Percentiles rank a stretch among this genome's conserved stretches.
Conservation (phyloP, 331 rosid genomes). For the Quercus lobata region DNA sequence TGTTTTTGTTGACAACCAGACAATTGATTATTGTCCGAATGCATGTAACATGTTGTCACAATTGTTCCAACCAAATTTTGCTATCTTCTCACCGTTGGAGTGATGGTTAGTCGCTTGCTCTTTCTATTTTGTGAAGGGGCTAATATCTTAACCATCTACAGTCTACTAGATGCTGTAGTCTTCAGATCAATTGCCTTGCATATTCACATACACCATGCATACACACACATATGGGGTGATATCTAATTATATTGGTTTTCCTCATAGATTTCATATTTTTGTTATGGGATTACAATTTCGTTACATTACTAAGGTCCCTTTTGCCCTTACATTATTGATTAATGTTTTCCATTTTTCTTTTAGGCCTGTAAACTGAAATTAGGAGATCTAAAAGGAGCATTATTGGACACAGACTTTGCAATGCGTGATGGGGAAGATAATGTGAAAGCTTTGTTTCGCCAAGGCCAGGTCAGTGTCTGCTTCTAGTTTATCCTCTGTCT, state of each 20-base stretch:
- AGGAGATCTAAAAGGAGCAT: constrained; percentile 83
- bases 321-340: background rate
- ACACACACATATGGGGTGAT: background rate
- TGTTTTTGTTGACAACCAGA: background rate
- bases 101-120: background rate
- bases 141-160: background rate
- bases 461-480: constrained; percentile 81
- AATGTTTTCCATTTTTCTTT: constrained; percentile 16
- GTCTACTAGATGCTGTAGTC: background rate
- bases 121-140: background rate
- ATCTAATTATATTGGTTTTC: background rate
- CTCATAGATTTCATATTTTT: background rate
- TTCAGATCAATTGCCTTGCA: background rate
- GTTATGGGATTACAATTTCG: background rate
- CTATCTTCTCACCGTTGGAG: background rate
- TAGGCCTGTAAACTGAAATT: constrained; percentile 89
- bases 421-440: constrained; percentile 81
- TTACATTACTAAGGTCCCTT: background rate
- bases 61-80: background rate
- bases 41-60: background rate
- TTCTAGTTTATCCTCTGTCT: background rate
- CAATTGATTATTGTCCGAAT: background rate
- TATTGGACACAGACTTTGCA: constrained; percentile 85
- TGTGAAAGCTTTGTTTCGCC: constrained; percentile 88
- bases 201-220: background rate